Evolutionary conservation across 1,284 basidiomycete species (phyloP).

Genomic region (Irpex sp.): DNA sequence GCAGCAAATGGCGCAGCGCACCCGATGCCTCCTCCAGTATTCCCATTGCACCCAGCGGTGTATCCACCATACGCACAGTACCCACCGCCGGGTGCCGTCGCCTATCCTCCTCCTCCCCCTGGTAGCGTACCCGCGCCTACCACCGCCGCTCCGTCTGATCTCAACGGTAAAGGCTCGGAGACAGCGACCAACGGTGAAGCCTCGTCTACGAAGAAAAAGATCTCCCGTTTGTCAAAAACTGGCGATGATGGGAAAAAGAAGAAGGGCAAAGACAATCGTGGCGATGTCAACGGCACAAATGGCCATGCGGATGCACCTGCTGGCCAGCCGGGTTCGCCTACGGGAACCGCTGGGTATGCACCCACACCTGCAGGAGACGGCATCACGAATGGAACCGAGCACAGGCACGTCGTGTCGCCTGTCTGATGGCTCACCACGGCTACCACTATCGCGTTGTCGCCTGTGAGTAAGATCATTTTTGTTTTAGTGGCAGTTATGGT

Average conservation of each 20-base stretch:
- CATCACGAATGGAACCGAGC: neutral
- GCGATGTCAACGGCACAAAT: constrained; percentile 1
- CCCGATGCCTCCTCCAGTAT: constrained; percentile 25
- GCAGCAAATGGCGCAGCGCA: constrained; percentile 15
- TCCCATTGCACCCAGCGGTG: constrained; percentile 25
- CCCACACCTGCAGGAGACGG: constrained; percentile 1
- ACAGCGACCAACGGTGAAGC: constrained; percentile 16
- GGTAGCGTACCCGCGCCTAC: constrained; percentile 10
- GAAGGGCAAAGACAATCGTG: constrained; percentile 12
- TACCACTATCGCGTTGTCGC: neutral
- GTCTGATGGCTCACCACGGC: constrained; percentile 2
- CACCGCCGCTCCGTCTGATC: constrained; percentile 14
- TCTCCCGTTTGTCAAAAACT: constrained; percentile 19
- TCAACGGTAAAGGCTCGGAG: constrained; percentile 21
- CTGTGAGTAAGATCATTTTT: constrained; percentile 2
- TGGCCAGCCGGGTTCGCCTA: neutral
- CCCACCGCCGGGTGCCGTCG: constrained; percentile 20
- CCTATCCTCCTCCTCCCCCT: constrained; percentile 12
- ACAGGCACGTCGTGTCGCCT: constrained; percentile 7
- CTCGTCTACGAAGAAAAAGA: constrained; percentile 17
- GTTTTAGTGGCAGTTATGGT: neutral
- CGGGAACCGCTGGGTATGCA: neutral
- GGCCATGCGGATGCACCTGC: neutral
- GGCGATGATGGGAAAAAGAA: neutral
- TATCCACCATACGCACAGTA: constrained; percentile 26